Conservation (phyloP, 2,329 filamentous ascomycete species). For the Cercospora sp. region DNA sequence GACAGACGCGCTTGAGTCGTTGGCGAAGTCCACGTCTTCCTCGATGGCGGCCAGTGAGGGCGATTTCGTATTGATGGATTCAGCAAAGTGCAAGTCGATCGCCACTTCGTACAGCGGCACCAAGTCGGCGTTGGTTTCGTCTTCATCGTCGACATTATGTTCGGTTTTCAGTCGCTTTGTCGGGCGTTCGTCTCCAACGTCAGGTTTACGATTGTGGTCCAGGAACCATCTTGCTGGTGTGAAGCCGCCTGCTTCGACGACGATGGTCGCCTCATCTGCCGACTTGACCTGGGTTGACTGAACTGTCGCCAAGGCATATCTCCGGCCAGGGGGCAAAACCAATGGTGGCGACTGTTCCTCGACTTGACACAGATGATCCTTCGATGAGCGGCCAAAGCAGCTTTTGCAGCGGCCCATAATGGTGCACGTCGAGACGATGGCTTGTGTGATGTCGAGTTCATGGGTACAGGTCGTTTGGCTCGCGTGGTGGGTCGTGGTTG, state of each 20-base stretch:
- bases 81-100: slow-evolving; percentile 35
- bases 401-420: neutral
- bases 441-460: neutral
- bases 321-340: slow-evolving; percentile 24
- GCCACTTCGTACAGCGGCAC: slow-evolving; percentile 32
- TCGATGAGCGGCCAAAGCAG: neutral
- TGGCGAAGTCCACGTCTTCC: slow-evolving; percentile 29
- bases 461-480: neutral
- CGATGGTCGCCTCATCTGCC: slow-evolving; percentile 30
- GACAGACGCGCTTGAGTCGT: slow-evolving; percentile 23
- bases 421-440: neutral
- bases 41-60: slow-evolving; percentile 17
- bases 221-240: slow-evolving; percentile 37
- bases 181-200: slow-evolving; percentile 24
- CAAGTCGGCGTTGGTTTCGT: neutral
- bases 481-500: neutral
- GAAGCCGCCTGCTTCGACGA: slow-evolving; percentile 38
- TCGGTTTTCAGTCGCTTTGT: slow-evolving; percentile 30
- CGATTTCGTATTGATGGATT: slow-evolving; percentile 19
- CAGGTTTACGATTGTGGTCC: slow-evolving; percentile 24
- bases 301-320: slow-evolving; percentile 30
- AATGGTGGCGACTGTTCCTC: neutral
- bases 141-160: neutral
- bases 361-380: too few species aligned
- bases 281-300: slow-evolving; percentile 32